These are phyloP conservation scores for Nakazawaea wyomingensis DNA, from an alignment of 805 yeast species.

Conservation along the genomic window DNA sequence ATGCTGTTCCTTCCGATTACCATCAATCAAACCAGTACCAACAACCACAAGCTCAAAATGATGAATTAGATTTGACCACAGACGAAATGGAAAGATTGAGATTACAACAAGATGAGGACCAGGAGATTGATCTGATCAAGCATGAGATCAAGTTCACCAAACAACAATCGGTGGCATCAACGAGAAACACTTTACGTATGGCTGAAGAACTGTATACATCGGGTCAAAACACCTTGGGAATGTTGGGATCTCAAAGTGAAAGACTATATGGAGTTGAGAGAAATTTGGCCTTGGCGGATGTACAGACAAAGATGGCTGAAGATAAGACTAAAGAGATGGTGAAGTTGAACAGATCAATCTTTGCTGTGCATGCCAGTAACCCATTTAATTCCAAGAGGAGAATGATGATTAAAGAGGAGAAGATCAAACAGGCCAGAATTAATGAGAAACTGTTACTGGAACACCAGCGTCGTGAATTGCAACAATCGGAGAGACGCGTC, in stretches of 20 bases:
- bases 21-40: neutral
- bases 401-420: constrained; percentile 67
- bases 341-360: constrained; percentile 73
- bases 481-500: constrained; percentile 64
- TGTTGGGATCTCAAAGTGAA: constrained; percentile 92
- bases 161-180: constrained; percentile 79
- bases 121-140: constrained; percentile 82
- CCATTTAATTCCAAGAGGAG: constrained; percentile 85
- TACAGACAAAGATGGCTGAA: constrained; percentile 78
- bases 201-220: constrained; percentile 69
- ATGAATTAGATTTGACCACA: constrained; percentile 26
- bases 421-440: constrained; percentile 42
- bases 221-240: constrained; percentile 80
- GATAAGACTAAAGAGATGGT: constrained; percentile 76
- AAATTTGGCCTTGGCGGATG: constrained; percentile 68
- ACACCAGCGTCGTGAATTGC: constrained; percentile 51
- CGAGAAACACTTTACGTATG: constrained; percentile 74
- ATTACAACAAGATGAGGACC: constrained; percentile 61
- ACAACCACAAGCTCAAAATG: constrained; percentile 5
- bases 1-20: constrained; percentile 19
- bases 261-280: constrained; percentile 75
- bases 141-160: constrained; percentile 79
- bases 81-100: constrained; percentile 33
- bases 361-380: constrained; percentile 74
- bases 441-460: constrained; percentile 40